Percentiles rank a stretch among this genome's conserved stretches.
Conservation (phyloP, 768 basidiomycete species). For the Dentipellis fragilis region DNA sequence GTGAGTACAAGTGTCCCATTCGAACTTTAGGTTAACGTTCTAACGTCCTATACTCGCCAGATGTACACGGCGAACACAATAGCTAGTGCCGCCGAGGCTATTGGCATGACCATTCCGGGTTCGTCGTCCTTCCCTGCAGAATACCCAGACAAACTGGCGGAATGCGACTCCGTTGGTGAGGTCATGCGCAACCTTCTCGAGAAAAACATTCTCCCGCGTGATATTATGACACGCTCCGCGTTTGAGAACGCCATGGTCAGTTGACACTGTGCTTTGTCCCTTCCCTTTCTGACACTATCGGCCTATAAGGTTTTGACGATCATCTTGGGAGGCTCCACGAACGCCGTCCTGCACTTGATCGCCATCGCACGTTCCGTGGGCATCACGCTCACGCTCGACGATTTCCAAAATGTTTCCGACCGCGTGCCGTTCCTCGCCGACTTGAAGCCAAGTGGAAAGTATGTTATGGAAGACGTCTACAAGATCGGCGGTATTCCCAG, state of each 20-base stretch:
- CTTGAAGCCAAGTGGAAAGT: conserved; percentile 94
- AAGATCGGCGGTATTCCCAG: conserved; percentile 95
- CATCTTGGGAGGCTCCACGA: conserved; percentile 96
- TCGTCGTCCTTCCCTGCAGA: conserved; percentile 97
- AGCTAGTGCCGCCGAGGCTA: conserved; percentile 89
- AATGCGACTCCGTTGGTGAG: conserved; percentile 71
- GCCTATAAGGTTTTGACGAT: conserved; percentile 75
- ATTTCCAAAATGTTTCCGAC: conserved; percentile 91
- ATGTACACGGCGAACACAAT: conserved; percentile 99
- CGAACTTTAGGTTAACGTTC: background rate
- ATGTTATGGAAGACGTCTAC: conserved; percentile 97
- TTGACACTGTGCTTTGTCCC: conserved; percentile 4
- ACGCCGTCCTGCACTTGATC: conserved; percentile 93
- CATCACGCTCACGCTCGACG: conserved; percentile 78
- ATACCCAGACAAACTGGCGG: conserved; percentile 77
- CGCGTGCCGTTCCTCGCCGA: conserved; percentile 91
- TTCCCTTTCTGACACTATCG: background rate
- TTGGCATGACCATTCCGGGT: conserved; percentile 94
- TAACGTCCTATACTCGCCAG: conserved; percentile 28
- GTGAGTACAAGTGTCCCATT: conserved; percentile 34
- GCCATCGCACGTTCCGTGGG: conserved; percentile 96
- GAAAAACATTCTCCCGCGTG: conserved; percentile 84
- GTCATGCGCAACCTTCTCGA: conserved; percentile 84
- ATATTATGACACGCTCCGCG: conserved; percentile 94
- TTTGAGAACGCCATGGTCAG: conserved; percentile 96